Evolutionary conservation across 441 rosid species (phyloP), one percentile per base, ranked within the genome.

Genomic region (Sinapis alba): DNA sequence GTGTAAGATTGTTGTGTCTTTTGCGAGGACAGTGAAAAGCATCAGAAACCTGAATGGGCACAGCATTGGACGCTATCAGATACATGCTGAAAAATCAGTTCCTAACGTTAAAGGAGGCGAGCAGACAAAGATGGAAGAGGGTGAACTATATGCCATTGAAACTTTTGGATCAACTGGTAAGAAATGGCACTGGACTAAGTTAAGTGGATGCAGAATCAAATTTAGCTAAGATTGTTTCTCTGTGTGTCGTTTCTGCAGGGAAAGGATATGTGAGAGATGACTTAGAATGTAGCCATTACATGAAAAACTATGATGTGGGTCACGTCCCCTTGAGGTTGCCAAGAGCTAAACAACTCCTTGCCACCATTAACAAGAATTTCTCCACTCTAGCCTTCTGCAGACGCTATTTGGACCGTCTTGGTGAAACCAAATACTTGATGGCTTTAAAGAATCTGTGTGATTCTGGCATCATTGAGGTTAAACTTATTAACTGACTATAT

Each of bases 101-200:
- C 97, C 96, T 26, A 86, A 86, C 78, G 96, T 91, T 62, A 90
- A 83, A 84, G 93, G 97, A 56, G 98, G 98, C 18, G 96, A 91
- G 89, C 97, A 90, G 80, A 90, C 92, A 62, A 93, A 91, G 77
- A 90, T 91, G 97, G 97, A 93, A 82, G 97, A 93, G 86, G 97
- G 98, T 59, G 96, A 90, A 88, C 85, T 87, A 82, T 91, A 78
- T 23, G 97, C 98, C 27, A 90, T 90, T 41, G 97, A 93, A 85
- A 91, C 96, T 67, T 93, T 88, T 82, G 97, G 82, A 70, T 91
- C 96, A 15, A 88, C 97, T 57, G 98, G 97, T 93, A 78, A 74
- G 76, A 20, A 19, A 6, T 11, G 13, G 0, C 60, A 51, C 13
- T 20, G 20, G 6, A 68, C 13, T 18, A 30, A 54, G 36, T 34